Evolutionary conservation across 345 rosid genomes (phyloP).

Genomic region (Pugionium dolabratum): DNA sequence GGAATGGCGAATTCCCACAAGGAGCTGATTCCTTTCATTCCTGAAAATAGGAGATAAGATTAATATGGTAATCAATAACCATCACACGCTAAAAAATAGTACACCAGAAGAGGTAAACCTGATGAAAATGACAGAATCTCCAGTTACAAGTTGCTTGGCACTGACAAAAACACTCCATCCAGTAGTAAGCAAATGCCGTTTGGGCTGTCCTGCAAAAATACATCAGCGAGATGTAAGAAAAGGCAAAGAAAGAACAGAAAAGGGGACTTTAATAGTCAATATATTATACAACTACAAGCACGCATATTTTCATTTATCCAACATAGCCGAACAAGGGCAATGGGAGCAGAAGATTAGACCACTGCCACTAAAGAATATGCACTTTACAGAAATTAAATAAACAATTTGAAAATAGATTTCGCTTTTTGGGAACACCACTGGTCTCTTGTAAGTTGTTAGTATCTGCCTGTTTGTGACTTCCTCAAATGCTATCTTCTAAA

Average conservation of each 20-base stretch:
- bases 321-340: neutral
- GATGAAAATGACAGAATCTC: constrained; percentile 49
- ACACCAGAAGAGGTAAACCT: constrained; percentile 25
- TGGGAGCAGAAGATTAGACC: constrained; percentile 5
- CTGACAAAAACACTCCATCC: constrained; percentile 54
- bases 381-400: neutral
- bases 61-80: constrained; percentile 16
- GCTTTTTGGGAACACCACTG: neutral
- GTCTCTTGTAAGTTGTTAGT: too few species aligned
- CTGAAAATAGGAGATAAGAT: constrained; percentile 19
- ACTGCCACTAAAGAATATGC: constrained; percentile 1
- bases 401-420: neutral
- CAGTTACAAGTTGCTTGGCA: constrained; percentile 48
- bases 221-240: constrained; percentile 15
- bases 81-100: neutral
- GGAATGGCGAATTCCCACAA: constrained; percentile 48
- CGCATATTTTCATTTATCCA: neutral
- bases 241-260: neutral
- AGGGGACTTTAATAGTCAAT: neutral
- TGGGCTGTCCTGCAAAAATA: constrained; percentile 46
- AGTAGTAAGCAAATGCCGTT: constrained; percentile 48
- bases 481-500: neutral
- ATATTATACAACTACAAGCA: neutral
- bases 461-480: neutral
- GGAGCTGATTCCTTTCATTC: constrained; percentile 48